These are phyloP conservation scores for Aspergillaceae sp. DNA, from an alignment of 2,329 filamentous ascomycete species.

Conservation along the genomic window DNA sequence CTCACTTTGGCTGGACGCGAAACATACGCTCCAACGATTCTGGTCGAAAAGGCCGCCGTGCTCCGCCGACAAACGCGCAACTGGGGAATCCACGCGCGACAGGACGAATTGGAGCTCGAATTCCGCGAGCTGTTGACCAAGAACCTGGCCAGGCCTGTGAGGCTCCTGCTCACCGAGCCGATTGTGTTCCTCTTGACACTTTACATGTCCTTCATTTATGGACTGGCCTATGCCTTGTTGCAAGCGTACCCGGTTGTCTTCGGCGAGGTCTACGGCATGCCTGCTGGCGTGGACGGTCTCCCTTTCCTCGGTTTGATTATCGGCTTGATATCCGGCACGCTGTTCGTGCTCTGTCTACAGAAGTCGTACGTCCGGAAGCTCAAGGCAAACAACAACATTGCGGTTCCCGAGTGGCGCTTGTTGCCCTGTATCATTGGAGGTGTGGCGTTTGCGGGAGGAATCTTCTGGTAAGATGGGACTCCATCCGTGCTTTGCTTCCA, in stretches of 20 bases:
- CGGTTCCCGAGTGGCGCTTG: conserved; percentile 18
- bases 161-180: conserved; percentile 15
- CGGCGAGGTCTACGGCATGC: conserved; percentile 11
- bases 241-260: conserved; percentile 16
- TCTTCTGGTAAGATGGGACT: conserved; percentile 13
- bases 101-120: conserved; percentile 15
- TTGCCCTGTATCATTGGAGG: conserved; percentile 15
- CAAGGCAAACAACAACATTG: conserved; percentile 10
- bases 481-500: not conserved
- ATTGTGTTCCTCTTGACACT: conserved; percentile 17
- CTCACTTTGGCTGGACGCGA: conserved; percentile 39
- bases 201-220: conserved; percentile 19
- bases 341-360: conserved; percentile 11
- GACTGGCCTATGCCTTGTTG: conserved; percentile 13
- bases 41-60: conserved; percentile 11
- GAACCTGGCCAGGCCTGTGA: conserved; percentile 14
- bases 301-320: conserved; percentile 15
- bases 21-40: conserved; percentile 40
- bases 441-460: conserved; percentile 11
- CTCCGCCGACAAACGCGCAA: conserved; percentile 14
- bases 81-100: conserved; percentile 15
- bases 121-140: conserved; percentile 12
- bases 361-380: conserved; percentile 11
- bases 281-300: conserved; percentile 8
- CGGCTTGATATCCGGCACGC: conserved; percentile 9